Evolutionary conservation across 2,329 filamentous ascomycete genomes (phyloP).

Genomic region (Fusarium austroafricanum): DNA sequence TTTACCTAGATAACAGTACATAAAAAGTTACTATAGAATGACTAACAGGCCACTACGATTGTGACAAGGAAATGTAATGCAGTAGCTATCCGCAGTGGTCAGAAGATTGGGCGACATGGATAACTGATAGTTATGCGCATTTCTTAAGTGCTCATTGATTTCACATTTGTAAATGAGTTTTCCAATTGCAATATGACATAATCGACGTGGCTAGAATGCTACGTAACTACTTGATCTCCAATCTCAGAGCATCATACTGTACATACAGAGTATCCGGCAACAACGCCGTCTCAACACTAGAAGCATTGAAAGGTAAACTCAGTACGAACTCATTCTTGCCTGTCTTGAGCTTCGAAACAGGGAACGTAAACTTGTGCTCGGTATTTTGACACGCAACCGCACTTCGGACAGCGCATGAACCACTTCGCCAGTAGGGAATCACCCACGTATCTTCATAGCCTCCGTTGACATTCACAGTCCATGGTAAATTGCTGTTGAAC

Average conservation of each 20-base stretch:
- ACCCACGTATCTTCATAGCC: slow-evolving; percentile 61
- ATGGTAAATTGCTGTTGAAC: slow-evolving; percentile 25
- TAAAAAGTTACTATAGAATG: too few relatives aligned
- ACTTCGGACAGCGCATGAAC: slow-evolving; percentile 68
- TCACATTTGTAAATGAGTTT: too few relatives aligned
- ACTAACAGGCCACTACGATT: too few relatives aligned
- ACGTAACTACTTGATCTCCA: slow-evolving; percentile 58
- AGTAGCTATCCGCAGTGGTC: too few relatives aligned
- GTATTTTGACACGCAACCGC: slow-evolving; percentile 70
- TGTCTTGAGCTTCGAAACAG: slow-evolving; percentile 55
- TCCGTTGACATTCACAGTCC: slow-evolving; percentile 52
- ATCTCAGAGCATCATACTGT: slow-evolving; percentile 71
- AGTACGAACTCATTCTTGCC: slow-evolving; percentile 66
- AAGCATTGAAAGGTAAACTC: slow-evolving; percentile 68
- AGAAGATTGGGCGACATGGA: too few relatives aligned
- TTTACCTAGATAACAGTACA: too few relatives aligned
- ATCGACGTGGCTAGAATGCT: too few relatives aligned
- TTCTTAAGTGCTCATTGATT: too few relatives aligned
- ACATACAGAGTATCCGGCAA: slow-evolving; percentile 67
- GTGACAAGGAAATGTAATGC: too few relatives aligned
- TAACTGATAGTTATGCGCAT: too few relatives aligned
- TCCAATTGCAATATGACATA: too few relatives aligned
- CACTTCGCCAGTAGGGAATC: slow-evolving; percentile 58
- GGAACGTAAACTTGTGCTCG: slow-evolving; percentile 68
- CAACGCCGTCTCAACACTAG: slow-evolving; percentile 67